Conservation (phyloP, 257 asterid species). For the Apocynum venetum region DNA sequence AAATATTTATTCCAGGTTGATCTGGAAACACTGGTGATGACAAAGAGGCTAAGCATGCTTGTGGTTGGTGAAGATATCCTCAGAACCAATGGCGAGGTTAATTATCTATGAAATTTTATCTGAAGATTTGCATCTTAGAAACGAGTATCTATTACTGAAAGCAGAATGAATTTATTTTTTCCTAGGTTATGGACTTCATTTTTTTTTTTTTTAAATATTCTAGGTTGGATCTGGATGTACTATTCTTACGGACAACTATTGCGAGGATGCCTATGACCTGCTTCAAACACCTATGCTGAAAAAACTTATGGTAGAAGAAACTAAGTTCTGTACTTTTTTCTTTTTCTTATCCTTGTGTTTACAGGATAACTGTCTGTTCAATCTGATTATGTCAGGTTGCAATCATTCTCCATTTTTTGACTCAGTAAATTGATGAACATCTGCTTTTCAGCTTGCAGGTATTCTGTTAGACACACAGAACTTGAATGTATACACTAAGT, state of each 20-base stretch:
- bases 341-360: neutral
- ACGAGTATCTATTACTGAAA: neutral
- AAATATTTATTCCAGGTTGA: too few species aligned
- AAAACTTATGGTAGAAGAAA: too few species aligned
- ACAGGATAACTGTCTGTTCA: too few species aligned
- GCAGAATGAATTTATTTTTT: too few species aligned
- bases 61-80: constrained; percentile 79
- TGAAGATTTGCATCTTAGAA: neutral
- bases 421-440: neutral
- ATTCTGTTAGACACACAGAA: constrained; percentile 75
- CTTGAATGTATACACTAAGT: constrained; percentile 42
- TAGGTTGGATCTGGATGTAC: too few species aligned
- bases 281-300: too few species aligned
- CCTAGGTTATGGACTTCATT: too few species aligned
- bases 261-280: too few species aligned
- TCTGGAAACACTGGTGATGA: too few species aligned
- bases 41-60: constrained; percentile 61
- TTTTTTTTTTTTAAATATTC: too few species aligned
- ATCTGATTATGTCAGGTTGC: neutral
- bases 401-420: neutral
- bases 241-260: too few species aligned
- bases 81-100: constrained; percentile 68
- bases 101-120: neutral
- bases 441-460: constrained; percentile 62
- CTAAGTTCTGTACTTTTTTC: neutral